Evolutionary conservation across 2,329 filamentous ascomycete genomes (phyloP).

Genomic region (Fusarium pininemorale): DNA sequence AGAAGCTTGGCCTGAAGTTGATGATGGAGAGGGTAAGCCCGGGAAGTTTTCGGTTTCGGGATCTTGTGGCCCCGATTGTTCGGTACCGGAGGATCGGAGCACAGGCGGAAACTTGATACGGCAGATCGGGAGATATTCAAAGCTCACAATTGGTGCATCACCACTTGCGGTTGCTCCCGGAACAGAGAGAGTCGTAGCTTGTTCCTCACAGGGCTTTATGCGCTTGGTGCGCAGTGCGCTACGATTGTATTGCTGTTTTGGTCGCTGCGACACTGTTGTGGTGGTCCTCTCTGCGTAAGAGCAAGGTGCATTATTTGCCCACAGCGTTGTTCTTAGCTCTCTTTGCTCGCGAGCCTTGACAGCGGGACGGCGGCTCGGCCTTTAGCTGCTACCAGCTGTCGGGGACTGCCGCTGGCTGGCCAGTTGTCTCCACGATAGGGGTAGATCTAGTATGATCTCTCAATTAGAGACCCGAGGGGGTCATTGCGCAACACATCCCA

Average conservation of each 20-base stretch:
- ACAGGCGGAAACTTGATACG: conserved; percentile 4
- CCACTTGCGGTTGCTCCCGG: conserved; percentile 7
- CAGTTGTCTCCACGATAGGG: not conserved
- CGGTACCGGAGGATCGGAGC: conserved; percentile 10
- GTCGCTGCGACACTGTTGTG: not conserved
- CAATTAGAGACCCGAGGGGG: not conserved
- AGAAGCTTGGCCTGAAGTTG: conserved; percentile 4
- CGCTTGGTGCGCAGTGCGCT: conserved; percentile 10
- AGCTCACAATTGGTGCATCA: conserved; percentile 5
- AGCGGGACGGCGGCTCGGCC: conserved; percentile 24
- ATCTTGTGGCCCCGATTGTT: conserved; percentile 5
- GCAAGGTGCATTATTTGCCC: conserved; percentile 28
- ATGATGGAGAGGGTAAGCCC: not conserved
- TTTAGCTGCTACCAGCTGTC: conserved; percentile 12
- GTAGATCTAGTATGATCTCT: not conserved
- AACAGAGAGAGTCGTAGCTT: not conserved
- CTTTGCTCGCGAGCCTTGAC: conserved; percentile 8
- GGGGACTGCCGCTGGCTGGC: not conserved
- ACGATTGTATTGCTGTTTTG: not conserved
- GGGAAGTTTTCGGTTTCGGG: conserved; percentile 7
- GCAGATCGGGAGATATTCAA: not conserved
- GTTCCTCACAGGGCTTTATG: not conserved
- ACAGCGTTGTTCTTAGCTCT: conserved; percentile 17
- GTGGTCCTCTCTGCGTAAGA: not conserved
- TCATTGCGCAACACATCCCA: conserved; percentile 33